Base-by-base conservation (phyloP, 257 asterid genomes). In the Penstemon barbatus region DNA sequence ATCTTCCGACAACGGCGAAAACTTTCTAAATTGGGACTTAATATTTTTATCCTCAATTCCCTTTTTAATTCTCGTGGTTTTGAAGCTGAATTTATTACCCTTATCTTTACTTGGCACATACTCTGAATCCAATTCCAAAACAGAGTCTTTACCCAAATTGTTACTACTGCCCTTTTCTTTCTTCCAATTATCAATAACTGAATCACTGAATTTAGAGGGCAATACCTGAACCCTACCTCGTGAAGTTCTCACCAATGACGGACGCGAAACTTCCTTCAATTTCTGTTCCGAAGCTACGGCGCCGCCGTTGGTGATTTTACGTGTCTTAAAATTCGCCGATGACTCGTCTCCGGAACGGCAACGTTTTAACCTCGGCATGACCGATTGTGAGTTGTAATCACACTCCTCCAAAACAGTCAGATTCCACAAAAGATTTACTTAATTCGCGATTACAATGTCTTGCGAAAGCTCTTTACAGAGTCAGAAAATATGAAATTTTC, bases 161-260 rank as follows among this genome's bases (percentile, higher is more conserved):
- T 83, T 83, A 73, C 81, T 74, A 78, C 67, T 65, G 55, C 72
- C 82, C 87, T 80, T 88, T 49, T 94, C 97, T 72, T 94, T 91
- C 91, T 89, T 91, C 99, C 99, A 94, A 68, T 89, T 84, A 70
- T 83, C 97, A 3, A 94, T 88, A 70, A 94, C 74, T 4, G 98
- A 94, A 75, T 94, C 99, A 62, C 89, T 94, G 68, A 89, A 94
- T 58, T 89, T 80, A n/a, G 99, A 91, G 4, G 99, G 99, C 69
- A 94, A 80, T 69, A 81, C 99, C 87, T 89, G 97, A 66, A 91
- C 96, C 73, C 99, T 84, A 67, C 99, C 97, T 44, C 97, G 68
- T n/a, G 97, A 91, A 45, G 97, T 94, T 78, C 95, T 89, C 81
- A 94, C 96, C 42, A 91, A 74, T 11, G 99, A 88, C 69, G 99